Conservation (phyloP, 805 yeast genomes). For the Candida multigemmis region DNA sequence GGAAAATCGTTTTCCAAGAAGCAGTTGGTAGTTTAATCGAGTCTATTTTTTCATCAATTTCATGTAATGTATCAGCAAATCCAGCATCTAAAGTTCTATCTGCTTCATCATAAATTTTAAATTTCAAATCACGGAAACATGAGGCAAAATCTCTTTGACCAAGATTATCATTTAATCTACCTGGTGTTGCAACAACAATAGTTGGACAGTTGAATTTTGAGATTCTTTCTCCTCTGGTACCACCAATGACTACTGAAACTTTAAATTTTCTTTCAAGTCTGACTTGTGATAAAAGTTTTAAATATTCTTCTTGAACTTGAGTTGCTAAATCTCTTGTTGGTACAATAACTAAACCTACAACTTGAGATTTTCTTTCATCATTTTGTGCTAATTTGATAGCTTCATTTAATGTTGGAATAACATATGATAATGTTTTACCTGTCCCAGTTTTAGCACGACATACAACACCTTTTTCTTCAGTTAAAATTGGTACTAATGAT, state of each 20-base stretch:
- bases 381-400: constrained; percentile 28
- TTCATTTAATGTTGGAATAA: constrained; percentile 54
- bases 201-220: constrained; percentile 36
- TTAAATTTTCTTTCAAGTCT: constrained; percentile 8
- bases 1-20: constrained; percentile 58
- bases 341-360: constrained; percentile 54
- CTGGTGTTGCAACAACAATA: constrained; percentile 83
- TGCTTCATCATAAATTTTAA: constrained; percentile 83
- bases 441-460: constrained; percentile 94
- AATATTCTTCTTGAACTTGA: constrained; percentile 65
- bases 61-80: constrained; percentile 56
- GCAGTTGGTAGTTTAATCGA: constrained; percentile 13
- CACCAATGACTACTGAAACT: constrained; percentile 26
- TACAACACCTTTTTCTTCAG: constrained; percentile 54
- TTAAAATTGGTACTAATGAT: constrained; percentile 49
- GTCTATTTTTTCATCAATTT: constrained; percentile 44
- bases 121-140: constrained; percentile 45
- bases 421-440: constrained; percentile 87
- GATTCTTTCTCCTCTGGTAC: constrained; percentile 62
- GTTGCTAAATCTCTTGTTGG: constrained; percentile 90
- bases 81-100: constrained; percentile 80
- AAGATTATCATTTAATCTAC: constrained; percentile 63
- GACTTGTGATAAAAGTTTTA: constrained; percentile 27
- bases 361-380: constrained; percentile 13
- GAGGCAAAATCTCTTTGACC: constrained; percentile 32